Evolutionary conservation across 306 rosid genomes (phyloP), one percentile per base, ranked within the genome.

Genomic region (Cicer pinnatifidum): DNA sequence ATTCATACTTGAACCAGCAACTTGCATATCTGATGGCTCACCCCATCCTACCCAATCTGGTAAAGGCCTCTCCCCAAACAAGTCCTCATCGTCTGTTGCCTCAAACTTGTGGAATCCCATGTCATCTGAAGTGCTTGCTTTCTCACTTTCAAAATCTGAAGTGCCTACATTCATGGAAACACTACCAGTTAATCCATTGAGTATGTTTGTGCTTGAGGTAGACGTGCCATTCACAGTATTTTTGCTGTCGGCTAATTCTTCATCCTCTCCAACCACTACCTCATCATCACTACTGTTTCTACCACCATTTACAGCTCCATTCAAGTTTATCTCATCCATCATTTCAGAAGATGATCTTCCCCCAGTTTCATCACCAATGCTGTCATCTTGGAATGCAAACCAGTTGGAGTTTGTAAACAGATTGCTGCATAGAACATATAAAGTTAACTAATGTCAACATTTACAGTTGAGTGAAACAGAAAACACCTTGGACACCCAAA

Each of bases 31-130:
- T 11, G 91, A 81, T 12, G 91, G 82, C 57, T 89, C 95, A 17
- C 90, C 80, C 97, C 95, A 94, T 82, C 91, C 92, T 23, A 91
- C 99, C 97, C 99, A 91, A 61, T 88, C 99, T 9, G 97, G 97
- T 67, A 88, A 75, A 62, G 95, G 91, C 76, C 96, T 88, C 58
- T 87, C 91, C 16, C 92, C 91, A 82, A 86, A 87, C 76, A 86
- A 65, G 70, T 88, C 97, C 74, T 88, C 96, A 9, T 79, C 84
- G 65, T 88, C 92, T 6, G 91, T 59, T 43, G 93, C 75, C 75
- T 89, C 96, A 41, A 91, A 89, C 86, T 86, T 84, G 67, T 88
- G 89, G 84, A 91, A 91, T 68, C 92, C 97, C 87, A 87, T 73
- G 72, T 91, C 90, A 11, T 87, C 61, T 9, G 95, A 88, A 20